Conservation (phyloP, 768 basidiomycete species). For the Podaxis sp. region DNA sequence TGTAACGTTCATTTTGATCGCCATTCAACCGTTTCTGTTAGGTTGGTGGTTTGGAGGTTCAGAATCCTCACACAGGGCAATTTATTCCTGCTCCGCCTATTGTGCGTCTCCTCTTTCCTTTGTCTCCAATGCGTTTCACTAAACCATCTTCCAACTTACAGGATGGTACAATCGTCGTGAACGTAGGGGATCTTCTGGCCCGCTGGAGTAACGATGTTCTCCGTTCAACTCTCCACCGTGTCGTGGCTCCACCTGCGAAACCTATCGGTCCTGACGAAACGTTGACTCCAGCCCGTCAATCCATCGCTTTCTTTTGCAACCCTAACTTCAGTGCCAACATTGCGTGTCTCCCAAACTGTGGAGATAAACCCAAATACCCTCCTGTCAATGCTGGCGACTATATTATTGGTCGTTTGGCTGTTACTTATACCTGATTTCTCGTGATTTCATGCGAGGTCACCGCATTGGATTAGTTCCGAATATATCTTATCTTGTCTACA, state of each 20-base stretch:
- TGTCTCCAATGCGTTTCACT: constrained; percentile 1
- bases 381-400: constrained; percentile 71
- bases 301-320: constrained; percentile 86
- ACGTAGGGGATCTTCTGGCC: constrained; percentile 74
- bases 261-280: constrained; percentile 43
- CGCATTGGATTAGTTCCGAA: background rate
- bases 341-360: constrained; percentile 67
- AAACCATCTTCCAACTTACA: constrained; percentile 21
- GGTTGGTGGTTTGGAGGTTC: constrained; percentile 81
- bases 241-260: constrained; percentile 64
- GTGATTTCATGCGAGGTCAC: background rate
- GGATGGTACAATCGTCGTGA: constrained; percentile 80
- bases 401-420: constrained; percentile 65
- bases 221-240: constrained; percentile 77
- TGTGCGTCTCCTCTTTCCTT: constrained; percentile 36
- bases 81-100: constrained; percentile 75
- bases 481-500: background rate
- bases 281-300: constrained; percentile 66
- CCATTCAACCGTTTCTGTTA: constrained; percentile 16
- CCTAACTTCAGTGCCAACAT: constrained; percentile 69
- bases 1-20: background rate
- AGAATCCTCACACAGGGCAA: constrained; percentile 69
- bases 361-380: constrained; percentile 55
- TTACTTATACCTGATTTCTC: constrained; percentile 43
- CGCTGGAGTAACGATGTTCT: constrained; percentile 83